Base-by-base conservation (phyloP, 805 yeast species). In the Limtongia smithiae region DNA sequence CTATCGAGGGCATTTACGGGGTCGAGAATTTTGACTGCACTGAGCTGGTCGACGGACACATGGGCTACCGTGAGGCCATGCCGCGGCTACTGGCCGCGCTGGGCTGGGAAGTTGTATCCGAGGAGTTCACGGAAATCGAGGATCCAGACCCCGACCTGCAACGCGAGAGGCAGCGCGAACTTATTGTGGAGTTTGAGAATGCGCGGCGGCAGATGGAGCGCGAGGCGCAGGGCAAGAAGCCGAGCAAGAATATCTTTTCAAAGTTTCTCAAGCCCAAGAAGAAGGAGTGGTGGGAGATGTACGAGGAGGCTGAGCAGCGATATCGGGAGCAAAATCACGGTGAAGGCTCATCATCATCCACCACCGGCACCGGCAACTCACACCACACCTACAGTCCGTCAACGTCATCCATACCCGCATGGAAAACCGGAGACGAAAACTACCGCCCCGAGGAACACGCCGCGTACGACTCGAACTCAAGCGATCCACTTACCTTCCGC, bases 21-120 rank as follows among this genome's bases (percentile, higher is more conserved):
- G 73, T 93, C 27, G 95, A 89, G 57, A 91, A 91, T 66, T 75
- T 83, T 55, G 94, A 93, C 63, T 87, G 95, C 62, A 85, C 97
- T 0, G 88, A 82, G 17, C 61, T 74, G 45, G 96, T 91, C 3
- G 89, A 85, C 52, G 98, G 98, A 1, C 98, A 93, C 70, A 87
- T 93, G 96, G 88, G 85, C n/a, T 93, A 93, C 68, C 83, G 98
- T 70, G 83, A 83, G 54, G 89, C 88, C 11, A 88, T 93, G 77
- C 99, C 99, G 1, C 80, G 79, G 59, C 73, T 93, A 37, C 65
- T 93, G 57, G 76, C 77, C 54, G 68, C 70, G 43, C 60, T 86
- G 35, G 90, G 85, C 3, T 84, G 94, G 81, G 83, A 85, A 47
- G 88, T 93, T 3, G 65, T 89, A 36, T 79, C 83, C 55, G 98